Evolutionary conservation across 345 rosid species (phyloP).

Genomic region (Heritiera littoralis): DNA sequence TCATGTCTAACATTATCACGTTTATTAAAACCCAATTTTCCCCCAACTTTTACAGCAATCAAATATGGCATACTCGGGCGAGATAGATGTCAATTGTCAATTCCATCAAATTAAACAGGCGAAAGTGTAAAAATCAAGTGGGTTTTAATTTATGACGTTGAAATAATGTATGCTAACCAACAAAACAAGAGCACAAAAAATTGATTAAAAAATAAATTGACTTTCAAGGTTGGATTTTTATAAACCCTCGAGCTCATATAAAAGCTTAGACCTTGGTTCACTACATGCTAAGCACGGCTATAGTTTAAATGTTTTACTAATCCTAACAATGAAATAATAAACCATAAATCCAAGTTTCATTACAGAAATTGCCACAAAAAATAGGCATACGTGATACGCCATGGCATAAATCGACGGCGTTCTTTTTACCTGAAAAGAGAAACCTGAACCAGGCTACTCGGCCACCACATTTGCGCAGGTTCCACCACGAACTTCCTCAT

Average conservation of each 20-base stretch:
- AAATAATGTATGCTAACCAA: too few relatives aligned
- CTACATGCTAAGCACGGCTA: not conserved
- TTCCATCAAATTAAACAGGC: not conserved
- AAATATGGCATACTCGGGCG: not conserved
- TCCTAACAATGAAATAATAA: not conserved
- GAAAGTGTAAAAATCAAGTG: not conserved
- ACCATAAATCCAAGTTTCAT: not conserved
- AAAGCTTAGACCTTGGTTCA: not conserved
- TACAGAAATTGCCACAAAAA: not conserved
- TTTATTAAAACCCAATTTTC: not conserved
- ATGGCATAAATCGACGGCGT: not conserved
- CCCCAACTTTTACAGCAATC: too few relatives aligned
- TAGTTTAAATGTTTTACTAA: not conserved
- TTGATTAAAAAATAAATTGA: too few relatives aligned
- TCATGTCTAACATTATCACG: too few relatives aligned
- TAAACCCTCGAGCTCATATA: not conserved
- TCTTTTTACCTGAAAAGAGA: slow-evolving; percentile 33
- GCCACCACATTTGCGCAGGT: slow-evolving; percentile 47
- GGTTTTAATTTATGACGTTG: too few relatives aligned
- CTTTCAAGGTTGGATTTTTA: not conserved
- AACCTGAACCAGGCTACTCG: slow-evolving; percentile 37
- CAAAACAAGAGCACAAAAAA: too few relatives aligned
- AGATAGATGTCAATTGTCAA: not conserved
- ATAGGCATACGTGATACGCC: not conserved
- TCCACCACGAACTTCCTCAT: slow-evolving; percentile 42